Base-by-base conservation (phyloP, 2,329 filamentous ascomycete genomes). In the Bipolaris cookei region DNA sequence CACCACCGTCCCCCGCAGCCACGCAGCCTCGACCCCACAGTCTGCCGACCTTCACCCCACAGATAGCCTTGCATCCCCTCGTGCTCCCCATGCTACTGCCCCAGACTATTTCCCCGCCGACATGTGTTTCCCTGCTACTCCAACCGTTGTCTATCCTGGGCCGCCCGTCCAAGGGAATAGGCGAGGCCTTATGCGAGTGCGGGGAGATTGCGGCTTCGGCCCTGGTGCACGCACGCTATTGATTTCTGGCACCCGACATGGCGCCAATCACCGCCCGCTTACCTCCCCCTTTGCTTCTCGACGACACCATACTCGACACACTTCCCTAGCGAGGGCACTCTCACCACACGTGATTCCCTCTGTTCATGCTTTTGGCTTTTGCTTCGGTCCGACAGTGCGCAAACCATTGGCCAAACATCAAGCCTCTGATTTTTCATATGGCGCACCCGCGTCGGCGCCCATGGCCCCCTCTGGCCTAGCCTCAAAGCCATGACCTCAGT, bases 401-500 rank as follows among this genome's bases (percentile, higher is more conserved):
- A 38, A 61, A 61, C 64, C 56, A 54, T 6, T 6, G 4, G n/a
- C 20, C 30, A 13, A 20, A 11, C 14, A 23, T 6, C 6, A 18
- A n/a, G 11, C 23, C 39, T 44, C 47, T 47, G 47, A n/a, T 38
- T 45, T 56, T 37, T 51, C 23, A 20, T 20, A 41, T 52, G 55
- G 57, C 44, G 47, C 16, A 21, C 20, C 30, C 35, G 21, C 53
- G 44, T 66, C 63, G 66, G 63, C 54, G 58, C 47, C 53, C 48
- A 52, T 65, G 58, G 50, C 64, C 64, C 62, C 57, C 63, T 58
- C 50, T 48, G 61, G 60, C 45, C 49, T 62, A 56, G 62, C 38
- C 38, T 25, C 23, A n/a, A 21, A 14, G 39, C 58, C 57, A 51
- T 59, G 53, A 43, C 53, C 34, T 57, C 59, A 50, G 54, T 53